Conservation (phyloP, 768 basidiomycete genomes). For the Leccinellum luteum region DNA sequence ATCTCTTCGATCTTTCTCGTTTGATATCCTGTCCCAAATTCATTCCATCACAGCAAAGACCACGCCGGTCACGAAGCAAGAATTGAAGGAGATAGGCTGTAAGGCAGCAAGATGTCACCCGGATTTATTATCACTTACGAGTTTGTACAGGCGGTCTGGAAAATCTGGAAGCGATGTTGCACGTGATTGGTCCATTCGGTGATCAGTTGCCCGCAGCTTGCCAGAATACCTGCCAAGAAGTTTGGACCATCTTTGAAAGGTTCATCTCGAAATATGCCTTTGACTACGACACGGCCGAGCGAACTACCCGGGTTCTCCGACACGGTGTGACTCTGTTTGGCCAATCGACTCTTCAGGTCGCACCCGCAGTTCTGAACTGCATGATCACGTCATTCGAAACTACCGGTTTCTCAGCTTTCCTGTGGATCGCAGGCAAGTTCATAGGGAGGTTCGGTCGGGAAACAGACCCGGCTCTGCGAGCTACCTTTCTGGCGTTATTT, state of each 20-base stretch:
- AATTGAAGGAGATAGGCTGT: conserved; percentile 69
- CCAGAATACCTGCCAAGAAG: conserved; percentile 70
- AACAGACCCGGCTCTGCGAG: conserved; percentile 52
- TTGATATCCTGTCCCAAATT: conserved; percentile 78
- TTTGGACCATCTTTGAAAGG: conserved; percentile 79
- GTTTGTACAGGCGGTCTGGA: conserved; percentile 70
- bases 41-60: conserved; percentile 60
- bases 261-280: conserved; percentile 79
- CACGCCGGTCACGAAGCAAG: conserved; percentile 60
- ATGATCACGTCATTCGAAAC: conserved; percentile 78
- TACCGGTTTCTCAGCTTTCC: conserved; percentile 79
- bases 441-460: conserved; percentile 74
- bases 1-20: conserved; percentile 81
- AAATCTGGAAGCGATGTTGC: conserved; percentile 89
- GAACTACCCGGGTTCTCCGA: conserved; percentile 79
- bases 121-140: conserved; percentile 7
- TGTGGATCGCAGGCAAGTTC: conserved; percentile 93
- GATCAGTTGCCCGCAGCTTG: conserved; percentile 81
- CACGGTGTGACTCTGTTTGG: conserved; percentile 84
- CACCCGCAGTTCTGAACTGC: conserved; percentile 66
- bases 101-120: conserved; percentile 29
- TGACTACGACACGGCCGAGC: conserved; percentile 76
- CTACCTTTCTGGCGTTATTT: conserved; percentile 60
- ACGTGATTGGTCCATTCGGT: conserved; percentile 77
- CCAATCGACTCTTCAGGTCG: conserved; percentile 57